Percentiles rank a stretch among this genome's conserved stretches.
phyloP scores from a whole-genome alignment of 257 asterid species.

The Scutellaria galericulata region DNA sequence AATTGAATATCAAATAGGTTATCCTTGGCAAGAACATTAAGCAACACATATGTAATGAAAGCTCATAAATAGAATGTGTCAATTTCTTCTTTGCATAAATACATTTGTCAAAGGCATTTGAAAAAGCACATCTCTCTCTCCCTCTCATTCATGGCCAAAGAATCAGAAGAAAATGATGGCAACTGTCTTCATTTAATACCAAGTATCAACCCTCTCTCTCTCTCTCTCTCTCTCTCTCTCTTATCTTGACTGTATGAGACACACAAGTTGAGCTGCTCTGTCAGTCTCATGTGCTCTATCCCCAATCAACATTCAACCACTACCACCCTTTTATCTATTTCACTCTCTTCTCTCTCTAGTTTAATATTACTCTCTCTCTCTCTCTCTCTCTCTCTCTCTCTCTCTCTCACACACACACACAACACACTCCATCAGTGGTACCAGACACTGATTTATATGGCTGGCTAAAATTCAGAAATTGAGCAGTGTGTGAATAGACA shows the following conservation, averaged over 20 bases:
- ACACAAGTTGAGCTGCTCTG: conserved; percentile 45
- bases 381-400: conserved; percentile 22
- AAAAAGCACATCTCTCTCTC: conserved; percentile 31
- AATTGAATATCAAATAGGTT: conserved; percentile 13
- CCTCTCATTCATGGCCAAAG: conserved; percentile 47
- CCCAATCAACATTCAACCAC: conserved; percentile 50
- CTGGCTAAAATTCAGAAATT: conserved; percentile 17
- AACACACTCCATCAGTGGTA: conserved; percentile 26
- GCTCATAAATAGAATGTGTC: conserved; percentile 38
- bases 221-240: conserved; percentile 44
- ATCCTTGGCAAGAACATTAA: not conserved
- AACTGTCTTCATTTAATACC: conserved; percentile 50
- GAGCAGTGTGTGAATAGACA: conserved; percentile 20
- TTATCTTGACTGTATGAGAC: conserved; percentile 42
- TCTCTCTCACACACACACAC: conserved; percentile 12
- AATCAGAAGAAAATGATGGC: conserved; percentile 40
- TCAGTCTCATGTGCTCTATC: conserved; percentile 80
- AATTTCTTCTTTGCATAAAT: conserved; percentile 31
- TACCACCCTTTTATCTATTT: conserved; percentile 38
- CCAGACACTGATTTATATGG: conserved; percentile 1
- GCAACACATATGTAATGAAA: conserved; percentile 30
- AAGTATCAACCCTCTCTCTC: conserved; percentile 32
- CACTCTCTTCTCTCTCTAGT: conserved; percentile 27
- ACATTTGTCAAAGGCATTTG: conserved; percentile 35
- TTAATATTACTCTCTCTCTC: conserved; percentile 26